Percentiles rank a stretch among this genome's conserved stretches.
Evolutionary conservation across 176 grass and related monocot genomes (phyloP).

Genomic region (Bolboschoenus planiculmis): DNA sequence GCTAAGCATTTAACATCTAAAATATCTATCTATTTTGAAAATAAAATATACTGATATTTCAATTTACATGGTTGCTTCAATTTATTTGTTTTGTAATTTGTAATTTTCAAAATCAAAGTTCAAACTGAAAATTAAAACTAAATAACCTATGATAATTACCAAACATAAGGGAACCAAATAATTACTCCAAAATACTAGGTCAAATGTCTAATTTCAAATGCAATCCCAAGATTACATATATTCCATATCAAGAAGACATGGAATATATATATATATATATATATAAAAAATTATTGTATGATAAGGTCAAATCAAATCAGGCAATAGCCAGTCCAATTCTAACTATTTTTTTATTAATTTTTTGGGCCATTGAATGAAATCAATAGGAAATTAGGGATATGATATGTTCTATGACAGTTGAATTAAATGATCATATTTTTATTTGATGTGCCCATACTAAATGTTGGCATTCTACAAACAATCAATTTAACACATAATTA

Average conservation of each 20-base stretch:
- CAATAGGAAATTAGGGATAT: neutral
- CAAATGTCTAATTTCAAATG: neutral
- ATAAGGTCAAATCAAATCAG: conserved; percentile 2
- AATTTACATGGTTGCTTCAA: no score
- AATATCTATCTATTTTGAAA: no score
- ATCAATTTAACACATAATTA: neutral
- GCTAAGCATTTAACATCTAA: no score
- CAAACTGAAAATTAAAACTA: neutral
- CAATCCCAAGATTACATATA: neutral
- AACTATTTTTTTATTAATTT: neutral
- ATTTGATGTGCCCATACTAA: neutral
- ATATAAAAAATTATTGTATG: neutral
- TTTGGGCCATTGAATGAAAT: neutral
- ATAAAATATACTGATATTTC: no score
- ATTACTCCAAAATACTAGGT: neutral
- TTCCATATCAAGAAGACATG: neutral
- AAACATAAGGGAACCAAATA: neutral
- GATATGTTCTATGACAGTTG: neutral
- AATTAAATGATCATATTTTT: neutral
- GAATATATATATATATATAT: neutral
- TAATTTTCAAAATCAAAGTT: no score
- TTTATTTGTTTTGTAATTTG: no score
- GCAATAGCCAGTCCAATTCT: conserved; percentile 10
- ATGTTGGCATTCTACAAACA: neutral
- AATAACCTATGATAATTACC: neutral